Percentiles rank a stretch among this genome's conserved stretches.
These are phyloP conservation scores for Fusarium armeniacum DNA, from an alignment of 2,329 filamentous ascomycete genomes.

Conservation along the genomic window DNA sequence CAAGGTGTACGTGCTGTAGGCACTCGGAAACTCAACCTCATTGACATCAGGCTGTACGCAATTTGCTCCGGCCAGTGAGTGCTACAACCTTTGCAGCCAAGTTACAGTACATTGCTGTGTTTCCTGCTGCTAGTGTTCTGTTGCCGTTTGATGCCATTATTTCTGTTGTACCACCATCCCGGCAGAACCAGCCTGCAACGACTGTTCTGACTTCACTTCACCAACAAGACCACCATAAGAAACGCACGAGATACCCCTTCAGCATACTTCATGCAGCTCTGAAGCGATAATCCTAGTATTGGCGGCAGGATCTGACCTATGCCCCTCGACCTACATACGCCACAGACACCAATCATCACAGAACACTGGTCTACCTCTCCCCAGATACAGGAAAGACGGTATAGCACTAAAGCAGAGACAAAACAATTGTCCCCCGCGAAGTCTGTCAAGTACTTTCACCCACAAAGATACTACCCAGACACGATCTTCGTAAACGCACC, in stretches of 20 bases:
- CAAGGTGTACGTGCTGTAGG: conserved; percentile 40
- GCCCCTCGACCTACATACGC: conserved; percentile 39
- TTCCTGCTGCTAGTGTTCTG: conserved; percentile 27
- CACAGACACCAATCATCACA: conserved; percentile 33
- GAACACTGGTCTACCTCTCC: conserved; percentile 30
- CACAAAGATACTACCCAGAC: conserved; percentile 32
- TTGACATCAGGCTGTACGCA: conserved; percentile 32
- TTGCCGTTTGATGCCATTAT: conserved; percentile 31
- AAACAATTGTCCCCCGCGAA: conserved; percentile 19
- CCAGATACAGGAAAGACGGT: conserved; percentile 27
- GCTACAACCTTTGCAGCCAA: conserved; percentile 33
- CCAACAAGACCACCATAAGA: conserved; percentile 39
- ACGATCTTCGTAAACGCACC: conserved; percentile 44
- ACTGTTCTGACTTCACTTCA: conserved; percentile 31
- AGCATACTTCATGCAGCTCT: conserved; percentile 46
- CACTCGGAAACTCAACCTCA: conserved; percentile 30
- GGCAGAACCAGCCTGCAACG: conserved; percentile 36
- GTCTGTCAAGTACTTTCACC: conserved; percentile 23
- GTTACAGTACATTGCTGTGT: conserved; percentile 16
- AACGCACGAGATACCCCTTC: conserved; percentile 42
- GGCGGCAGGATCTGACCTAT: conserved; percentile 40
- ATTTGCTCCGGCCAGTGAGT: conserved; percentile 30
- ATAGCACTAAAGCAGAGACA: conserved; percentile 34
- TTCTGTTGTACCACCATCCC: conserved; percentile 45
- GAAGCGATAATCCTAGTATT: conserved; percentile 37